phyloP scores from a whole-genome alignment of 805 yeast genomes.

The Cyberlindnera misumaiensis region DNA sequence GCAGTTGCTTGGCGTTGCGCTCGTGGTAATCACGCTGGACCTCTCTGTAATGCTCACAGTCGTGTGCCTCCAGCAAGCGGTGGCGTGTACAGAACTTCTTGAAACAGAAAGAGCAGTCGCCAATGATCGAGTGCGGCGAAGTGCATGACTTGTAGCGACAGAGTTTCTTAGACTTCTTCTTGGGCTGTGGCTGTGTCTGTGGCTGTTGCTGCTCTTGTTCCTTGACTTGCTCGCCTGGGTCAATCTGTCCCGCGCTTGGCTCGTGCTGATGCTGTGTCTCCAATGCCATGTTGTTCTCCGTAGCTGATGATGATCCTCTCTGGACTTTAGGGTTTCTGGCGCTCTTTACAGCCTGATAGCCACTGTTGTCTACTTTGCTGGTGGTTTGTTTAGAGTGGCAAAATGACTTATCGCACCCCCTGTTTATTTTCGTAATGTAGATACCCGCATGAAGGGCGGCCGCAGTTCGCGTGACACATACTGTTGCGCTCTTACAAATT shows the following conservation, averaged over 20 bases:
- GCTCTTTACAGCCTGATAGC: too few species aligned
- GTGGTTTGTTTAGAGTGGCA: too few species aligned
- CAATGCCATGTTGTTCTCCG: too few species aligned
- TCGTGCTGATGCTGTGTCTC: background rate
- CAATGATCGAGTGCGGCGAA: slow-evolving; percentile 39
- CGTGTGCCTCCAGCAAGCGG: slow-evolving; percentile 54
- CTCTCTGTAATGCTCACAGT: slow-evolving; percentile 50
- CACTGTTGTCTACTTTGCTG: too few species aligned
- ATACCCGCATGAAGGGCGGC: too few species aligned
- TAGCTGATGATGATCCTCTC: too few species aligned
- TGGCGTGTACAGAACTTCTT: slow-evolving; percentile 64
- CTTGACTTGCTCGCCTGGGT: background rate
- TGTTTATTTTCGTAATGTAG: background rate
- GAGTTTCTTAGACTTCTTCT: slow-evolving; percentile 25
- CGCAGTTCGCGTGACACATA: too few species aligned
- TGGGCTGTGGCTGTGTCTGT: slow-evolving; percentile 13
- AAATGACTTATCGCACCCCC: background rate
- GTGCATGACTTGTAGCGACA: slow-evolving; percentile 22
- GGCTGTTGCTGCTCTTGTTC: background rate
- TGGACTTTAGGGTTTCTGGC: too few species aligned
- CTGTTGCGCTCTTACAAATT: too few species aligned
- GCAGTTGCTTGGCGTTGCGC: slow-evolving; percentile 54
- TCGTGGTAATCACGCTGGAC: slow-evolving; percentile 58
- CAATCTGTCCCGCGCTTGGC: background rate
- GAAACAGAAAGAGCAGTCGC: slow-evolving; percentile 56